Conservation (phyloP, 2,329 filamentous ascomycete genomes). For the Trichoderma atrobrunneum region DNA sequence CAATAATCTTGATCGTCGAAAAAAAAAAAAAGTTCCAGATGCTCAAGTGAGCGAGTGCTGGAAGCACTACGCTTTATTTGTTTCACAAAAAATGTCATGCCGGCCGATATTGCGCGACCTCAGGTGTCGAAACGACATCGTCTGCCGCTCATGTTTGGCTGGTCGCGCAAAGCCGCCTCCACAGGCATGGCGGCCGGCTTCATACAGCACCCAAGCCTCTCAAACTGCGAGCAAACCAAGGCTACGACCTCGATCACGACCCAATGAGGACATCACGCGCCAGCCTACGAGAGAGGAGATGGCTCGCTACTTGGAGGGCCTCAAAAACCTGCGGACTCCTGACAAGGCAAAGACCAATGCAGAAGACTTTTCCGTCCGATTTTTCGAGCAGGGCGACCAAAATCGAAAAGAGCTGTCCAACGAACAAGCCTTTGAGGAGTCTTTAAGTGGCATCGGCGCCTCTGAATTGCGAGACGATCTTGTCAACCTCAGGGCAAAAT, state of each 20-base stretch:
- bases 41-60: conserved; percentile 16
- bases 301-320: conserved; percentile 29
- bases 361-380: conserved; percentile 39
- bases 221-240: conserved; percentile 26
- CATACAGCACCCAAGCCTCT: conserved; percentile 35
- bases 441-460: conserved; percentile 36
- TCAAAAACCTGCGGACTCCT: conserved; percentile 27
- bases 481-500: conserved; percentile 37
- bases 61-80: conserved; percentile 9
- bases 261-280: conserved; percentile 22
- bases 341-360: conserved; percentile 22
- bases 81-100: conserved; percentile 33
- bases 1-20: conserved; percentile 2
- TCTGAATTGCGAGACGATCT: conserved; percentile 38
- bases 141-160: conserved; percentile 40
- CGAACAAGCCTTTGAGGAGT: conserved; percentile 41
- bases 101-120: conserved; percentile 37
- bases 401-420: conserved; percentile 38
- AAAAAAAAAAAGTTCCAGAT: conserved; percentile 1
- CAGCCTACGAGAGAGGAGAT: conserved; percentile 31
- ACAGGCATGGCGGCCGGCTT: conserved; percentile 31
- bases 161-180: conserved; percentile 30
- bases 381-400: conserved; percentile 47
- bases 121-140: conserved; percentile 33
- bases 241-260: conserved; percentile 21